Evolutionary conservation across 169 alveolate species (phyloP).

Genomic region (Eimeria zaria): DNA sequence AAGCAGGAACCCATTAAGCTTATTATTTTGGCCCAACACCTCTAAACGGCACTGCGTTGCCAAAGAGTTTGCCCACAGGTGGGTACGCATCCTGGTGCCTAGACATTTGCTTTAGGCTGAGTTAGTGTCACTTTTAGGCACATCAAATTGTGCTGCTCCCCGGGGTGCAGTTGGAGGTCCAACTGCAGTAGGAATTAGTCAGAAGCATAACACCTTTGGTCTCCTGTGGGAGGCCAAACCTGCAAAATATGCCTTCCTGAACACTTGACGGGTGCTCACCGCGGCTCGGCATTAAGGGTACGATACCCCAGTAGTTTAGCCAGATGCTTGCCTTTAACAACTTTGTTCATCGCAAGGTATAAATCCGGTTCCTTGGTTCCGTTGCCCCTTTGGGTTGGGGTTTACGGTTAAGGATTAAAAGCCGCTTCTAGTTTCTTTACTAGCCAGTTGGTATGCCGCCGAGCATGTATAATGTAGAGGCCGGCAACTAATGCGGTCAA

Average conservation of each 20-base stretch:
- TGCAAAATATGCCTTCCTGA: background rate
- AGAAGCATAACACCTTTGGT: background rate
- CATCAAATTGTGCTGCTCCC: background rate
- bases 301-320: background rate
- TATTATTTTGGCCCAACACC: background rate
- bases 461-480: background rate
- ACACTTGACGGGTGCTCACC: background rate
- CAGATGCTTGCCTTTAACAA: background rate
- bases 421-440: background rate
- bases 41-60: background rate
- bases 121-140: background rate
- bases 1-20: background rate
- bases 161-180: background rate
- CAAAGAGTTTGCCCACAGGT: background rate
- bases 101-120: background rate
- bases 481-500: background rate
- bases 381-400: background rate
- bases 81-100: background rate
- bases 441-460: background rate
- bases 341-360: background rate
- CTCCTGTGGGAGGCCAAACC: background rate
- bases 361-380: background rate
- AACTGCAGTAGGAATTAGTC: background rate
- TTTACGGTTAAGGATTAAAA: background rate
- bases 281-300: background rate